Conservation (phyloP, 1,284 basidiomycete genomes). For the Cutaneotrichosporon mucoides region DNA sequence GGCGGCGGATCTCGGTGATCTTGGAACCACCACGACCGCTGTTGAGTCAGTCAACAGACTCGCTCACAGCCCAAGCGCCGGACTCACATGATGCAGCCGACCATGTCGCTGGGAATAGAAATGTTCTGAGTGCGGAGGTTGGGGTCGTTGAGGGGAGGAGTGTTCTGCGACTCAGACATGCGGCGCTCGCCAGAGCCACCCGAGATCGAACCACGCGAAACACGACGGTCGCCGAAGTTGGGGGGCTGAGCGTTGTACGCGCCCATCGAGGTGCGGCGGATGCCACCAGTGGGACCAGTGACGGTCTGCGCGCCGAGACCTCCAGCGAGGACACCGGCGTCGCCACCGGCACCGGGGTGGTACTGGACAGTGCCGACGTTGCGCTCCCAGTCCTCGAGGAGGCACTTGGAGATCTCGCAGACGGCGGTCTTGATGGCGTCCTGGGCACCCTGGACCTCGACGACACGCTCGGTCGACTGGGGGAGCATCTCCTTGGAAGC, state of each 20-base stretch:
- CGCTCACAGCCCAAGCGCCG: neutral
- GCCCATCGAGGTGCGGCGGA: conserved; percentile 44
- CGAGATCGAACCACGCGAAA: conserved; percentile 24
- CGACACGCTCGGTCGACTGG: conserved; percentile 95
- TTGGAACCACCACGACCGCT: conserved; percentile 91
- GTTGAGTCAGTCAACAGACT: conserved; percentile 6
- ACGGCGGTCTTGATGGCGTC: conserved; percentile 88
- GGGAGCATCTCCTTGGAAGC: conserved; percentile 99
- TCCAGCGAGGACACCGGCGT: conserved; percentile 56
- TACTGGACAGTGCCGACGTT: conserved; percentile 89
- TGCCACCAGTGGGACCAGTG: conserved; percentile 50
- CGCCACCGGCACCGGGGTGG: conserved; percentile 82
- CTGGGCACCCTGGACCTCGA: conserved; percentile 89
- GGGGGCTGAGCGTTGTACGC: conserved; percentile 25
- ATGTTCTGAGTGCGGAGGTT: conserved; percentile 98
- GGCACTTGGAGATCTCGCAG: conserved; percentile 89
- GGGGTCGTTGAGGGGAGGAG: conserved; percentile 54
- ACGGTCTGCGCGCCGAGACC: conserved; percentile 50
- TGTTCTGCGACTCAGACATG: conserved; percentile 53
- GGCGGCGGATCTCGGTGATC: conserved; percentile 96
- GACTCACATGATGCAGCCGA: conserved; percentile 80
- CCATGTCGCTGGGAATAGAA: conserved; percentile 98
- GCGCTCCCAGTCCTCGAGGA: conserved; percentile 95
- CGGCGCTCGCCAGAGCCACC: conserved; percentile 37
- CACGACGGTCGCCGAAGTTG: conserved; percentile 19